Base-by-base conservation (phyloP, 352 stramenopile species). In the Globisporangium spiculum region DNA sequence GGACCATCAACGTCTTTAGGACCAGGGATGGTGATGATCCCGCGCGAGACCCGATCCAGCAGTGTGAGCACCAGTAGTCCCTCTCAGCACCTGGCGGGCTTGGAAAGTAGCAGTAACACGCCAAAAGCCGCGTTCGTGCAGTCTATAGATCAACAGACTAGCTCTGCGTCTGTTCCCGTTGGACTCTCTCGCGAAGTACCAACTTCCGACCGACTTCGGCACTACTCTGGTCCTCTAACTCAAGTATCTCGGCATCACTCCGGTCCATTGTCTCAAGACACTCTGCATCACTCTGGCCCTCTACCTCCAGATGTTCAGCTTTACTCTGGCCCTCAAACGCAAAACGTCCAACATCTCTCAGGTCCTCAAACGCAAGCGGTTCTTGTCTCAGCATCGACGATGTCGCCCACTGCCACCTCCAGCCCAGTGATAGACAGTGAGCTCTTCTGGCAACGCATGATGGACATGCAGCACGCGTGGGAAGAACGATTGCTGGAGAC, bases 401-500 rank as follows among this genome's bases (percentile, higher is more conserved):
- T 30, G 14, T 12, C 48, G 5, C 36, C 26, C 1, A 5, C 52
- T 14, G 22, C 22, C 30, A 60, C 8, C 48, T 26, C 14, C 30
- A 53, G 6, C 22, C 14, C 41, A 27, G n/a, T 22, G 12, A 48
- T 80, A 24, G 70, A 74, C 14, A 79, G 86, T 7, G 86, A 90
- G 24, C 57, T 81, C 26, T 64, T 91, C 6, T 55, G 84, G 26
- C 56, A 79, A 57, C 80, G 84, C 22, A 60, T 93, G 9, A 69
- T 76, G 10, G 73, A 89, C 22, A 80, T 93, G 67, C 80, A 93
- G 57, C 78, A 79, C 18, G 77, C 67, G 5, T 84, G 82, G n/a
- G 80, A 93, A 36, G 75, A 81, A 3, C 78, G 77, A 1, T 63
- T 93, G 56, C 22, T 80, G 26, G 83, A 90, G 61, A 89, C 82